Conservation (phyloP, 2,329 filamentous ascomycete genomes). For the Colletotrichum coccodes region DNA sequence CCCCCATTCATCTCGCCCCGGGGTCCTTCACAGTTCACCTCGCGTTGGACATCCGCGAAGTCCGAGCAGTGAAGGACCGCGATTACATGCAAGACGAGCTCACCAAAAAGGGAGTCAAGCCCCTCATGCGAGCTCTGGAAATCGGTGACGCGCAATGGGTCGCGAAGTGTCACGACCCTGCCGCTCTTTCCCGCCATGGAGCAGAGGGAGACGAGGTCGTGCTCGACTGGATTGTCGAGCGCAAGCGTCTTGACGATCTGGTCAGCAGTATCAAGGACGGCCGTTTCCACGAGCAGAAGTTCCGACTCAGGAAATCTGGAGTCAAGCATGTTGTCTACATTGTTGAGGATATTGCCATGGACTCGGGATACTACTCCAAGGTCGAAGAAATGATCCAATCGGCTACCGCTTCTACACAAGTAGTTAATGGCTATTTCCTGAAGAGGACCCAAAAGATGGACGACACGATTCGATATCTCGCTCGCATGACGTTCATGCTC, state of each 20-base stretch:
- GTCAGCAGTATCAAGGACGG: constrained; percentile 85
- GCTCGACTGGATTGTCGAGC: constrained; percentile 83
- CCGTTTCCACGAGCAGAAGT: constrained; percentile 87
- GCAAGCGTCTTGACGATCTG: constrained; percentile 83
- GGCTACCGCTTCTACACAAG: constrained; percentile 80
- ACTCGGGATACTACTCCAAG: constrained; percentile 60
- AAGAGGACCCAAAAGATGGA: constrained; percentile 81
- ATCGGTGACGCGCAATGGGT: constrained; percentile 85
- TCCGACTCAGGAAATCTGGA: constrained; percentile 77
- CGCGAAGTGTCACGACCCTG: constrained; percentile 73
- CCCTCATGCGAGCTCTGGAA: constrained; percentile 75
- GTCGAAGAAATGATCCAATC: constrained; percentile 76
- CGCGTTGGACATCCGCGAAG: constrained; percentile 79
- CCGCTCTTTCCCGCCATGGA: constrained; percentile 64
- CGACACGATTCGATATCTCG: constrained; percentile 80
- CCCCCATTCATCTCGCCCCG: constrained; percentile 70
- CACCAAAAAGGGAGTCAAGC: constrained; percentile 70
- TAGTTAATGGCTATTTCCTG: constrained; percentile 82
- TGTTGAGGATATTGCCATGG: constrained; percentile 77
- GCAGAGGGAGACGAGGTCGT: constrained; percentile 76
- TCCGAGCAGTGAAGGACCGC: constrained; percentile 77
- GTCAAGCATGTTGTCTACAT: constrained; percentile 83
- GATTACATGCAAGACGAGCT: constrained; percentile 83
- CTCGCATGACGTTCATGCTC: constrained; percentile 76
- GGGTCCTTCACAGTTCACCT: constrained; percentile 78